These are phyloP conservation scores for Dactylonectria macrodidyma DNA, from an alignment of 2,329 filamentous ascomycete species.

Conservation along the genomic window DNA sequence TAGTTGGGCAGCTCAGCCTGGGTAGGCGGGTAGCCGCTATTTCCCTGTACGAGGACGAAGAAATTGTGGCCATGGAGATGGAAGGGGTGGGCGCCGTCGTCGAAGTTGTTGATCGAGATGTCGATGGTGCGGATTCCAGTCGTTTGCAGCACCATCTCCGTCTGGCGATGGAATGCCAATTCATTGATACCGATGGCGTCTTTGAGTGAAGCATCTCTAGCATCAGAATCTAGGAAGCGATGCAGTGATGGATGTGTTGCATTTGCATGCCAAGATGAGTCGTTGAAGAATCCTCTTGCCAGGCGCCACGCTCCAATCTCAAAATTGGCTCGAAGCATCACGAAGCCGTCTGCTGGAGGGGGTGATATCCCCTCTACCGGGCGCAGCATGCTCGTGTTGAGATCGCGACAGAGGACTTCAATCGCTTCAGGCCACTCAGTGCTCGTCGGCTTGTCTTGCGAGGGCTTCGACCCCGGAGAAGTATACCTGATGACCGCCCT, in stretches of 20 bases:
- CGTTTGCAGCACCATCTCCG: conserved; percentile 64
- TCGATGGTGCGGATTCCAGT: conserved; percentile 68
- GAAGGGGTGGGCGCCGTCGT: conserved; percentile 62
- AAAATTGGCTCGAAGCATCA: conserved; percentile 67
- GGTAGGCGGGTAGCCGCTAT: conserved; percentile 53
- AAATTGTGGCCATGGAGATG: conserved; percentile 75
- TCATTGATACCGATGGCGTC: conserved; percentile 48
- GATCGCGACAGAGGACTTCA: conserved; percentile 65
- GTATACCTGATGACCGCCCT: conserved; percentile 52
- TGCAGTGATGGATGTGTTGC: conserved; percentile 54
- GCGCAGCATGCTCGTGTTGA: conserved; percentile 64
- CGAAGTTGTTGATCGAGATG: conserved; percentile 72
- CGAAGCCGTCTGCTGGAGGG: conserved; percentile 56
- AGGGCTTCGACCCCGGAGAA: rapidly evolving
- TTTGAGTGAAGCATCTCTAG: conserved; percentile 31
- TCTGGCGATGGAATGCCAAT: conserved; percentile 46
- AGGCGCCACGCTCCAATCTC: conserved; percentile 69
- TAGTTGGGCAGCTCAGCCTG: conserved; percentile 43
- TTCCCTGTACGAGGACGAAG: conserved; percentile 59
- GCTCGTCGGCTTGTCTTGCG: conserved; percentile 51
- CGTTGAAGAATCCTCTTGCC: conserved; percentile 69
- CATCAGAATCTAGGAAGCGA: conserved; percentile 50
- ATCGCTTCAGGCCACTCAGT: conserved; percentile 65
- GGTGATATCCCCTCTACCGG: conserved; percentile 54
- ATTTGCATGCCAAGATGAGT: conserved; percentile 62